These are phyloP conservation scores for Nicotiana otophora DNA, from an alignment of 257 asterid species.

Conservation along the genomic window DNA sequence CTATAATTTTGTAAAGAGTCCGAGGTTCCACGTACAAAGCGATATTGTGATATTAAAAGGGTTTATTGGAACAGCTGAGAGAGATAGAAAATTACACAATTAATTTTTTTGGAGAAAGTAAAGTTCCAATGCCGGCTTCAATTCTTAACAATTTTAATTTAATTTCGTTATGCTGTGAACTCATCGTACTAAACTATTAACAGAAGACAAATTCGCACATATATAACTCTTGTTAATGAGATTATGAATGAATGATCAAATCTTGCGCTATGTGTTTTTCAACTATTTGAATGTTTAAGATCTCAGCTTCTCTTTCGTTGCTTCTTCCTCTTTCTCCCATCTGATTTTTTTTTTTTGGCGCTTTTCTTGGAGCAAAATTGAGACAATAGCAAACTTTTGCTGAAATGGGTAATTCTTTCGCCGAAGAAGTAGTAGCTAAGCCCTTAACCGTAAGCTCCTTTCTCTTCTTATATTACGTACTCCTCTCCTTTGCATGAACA, in stretches of 20 bases:
- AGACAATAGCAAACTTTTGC: background rate
- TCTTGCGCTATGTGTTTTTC: background rate
- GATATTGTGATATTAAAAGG: background rate
- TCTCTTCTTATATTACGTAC: background rate
- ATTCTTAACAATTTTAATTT: no score
- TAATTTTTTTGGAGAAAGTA: no score
- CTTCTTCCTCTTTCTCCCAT: background rate
- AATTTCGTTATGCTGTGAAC: no score
- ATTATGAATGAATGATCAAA: no score
- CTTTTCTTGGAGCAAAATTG: background rate
- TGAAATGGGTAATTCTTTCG: slow-evolving; percentile 13
- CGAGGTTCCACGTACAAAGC: background rate
- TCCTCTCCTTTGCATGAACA: no score
- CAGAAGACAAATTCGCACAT: no score
- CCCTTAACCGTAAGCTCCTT: slow-evolving; percentile 16
- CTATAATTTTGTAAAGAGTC: background rate
- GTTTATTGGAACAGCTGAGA: background rate
- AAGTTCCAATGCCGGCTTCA: no score
- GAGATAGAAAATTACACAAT: no score
- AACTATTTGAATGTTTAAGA: background rate
- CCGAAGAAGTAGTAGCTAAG: slow-evolving; percentile 18
- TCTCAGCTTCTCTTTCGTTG: background rate
- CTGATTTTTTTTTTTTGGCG: background rate
- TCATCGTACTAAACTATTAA: no score
- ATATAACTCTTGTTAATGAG: no score